Base-by-base conservation (phyloP, 1,139 yeast genomes). In the Pichia sp. region DNA sequence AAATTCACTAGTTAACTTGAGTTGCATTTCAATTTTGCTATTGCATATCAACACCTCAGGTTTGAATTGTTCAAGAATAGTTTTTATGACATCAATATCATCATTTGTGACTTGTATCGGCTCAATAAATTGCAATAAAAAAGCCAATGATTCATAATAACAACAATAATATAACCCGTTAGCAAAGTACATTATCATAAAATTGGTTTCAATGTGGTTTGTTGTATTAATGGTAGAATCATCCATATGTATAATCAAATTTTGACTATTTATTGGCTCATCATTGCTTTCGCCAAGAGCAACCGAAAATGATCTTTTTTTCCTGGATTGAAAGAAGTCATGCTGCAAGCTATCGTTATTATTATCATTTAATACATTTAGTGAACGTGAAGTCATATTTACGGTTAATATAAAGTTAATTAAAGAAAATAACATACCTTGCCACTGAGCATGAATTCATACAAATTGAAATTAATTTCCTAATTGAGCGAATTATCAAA, bases 31-130 rank as follows among this genome's bases (percentile, higher is more conserved):
- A 4, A 40, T 32, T 33, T 40, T 46, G 22, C 27, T 41, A 30
- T 49, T 51, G 11, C 51, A 50, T 1, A 49, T 36, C 9, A 51
- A 6, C 3, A 38, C 23, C 8, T 47, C 45, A 3, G 53, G 49
- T 7, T 39, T 36, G 23, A 39, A 47, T 35, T 39, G 49, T 6
- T 11, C 3, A 7, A 46, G 11, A 3, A 46, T 7, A 3, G 10
- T 28, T 12, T 25, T 9, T 1, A 43, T 28, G 6, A 43, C 23
- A 11, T 35, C 38, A 8, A 4, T 9, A 27, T 46, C 49, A 30
- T 42, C 25, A 6, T 16, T 40, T 5, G 46, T 34, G 4, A 3
- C 16, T 22, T 37, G 32, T 6, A 46, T 24, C 3, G 46, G 46
- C 7, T 42, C 44, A 16, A 46, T 10, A 25, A 46, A 35, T 23